phyloP scores from a whole-genome alignment of 2,329 filamentous ascomycete genomes.

The Paecilomyces niveus region DNA sequence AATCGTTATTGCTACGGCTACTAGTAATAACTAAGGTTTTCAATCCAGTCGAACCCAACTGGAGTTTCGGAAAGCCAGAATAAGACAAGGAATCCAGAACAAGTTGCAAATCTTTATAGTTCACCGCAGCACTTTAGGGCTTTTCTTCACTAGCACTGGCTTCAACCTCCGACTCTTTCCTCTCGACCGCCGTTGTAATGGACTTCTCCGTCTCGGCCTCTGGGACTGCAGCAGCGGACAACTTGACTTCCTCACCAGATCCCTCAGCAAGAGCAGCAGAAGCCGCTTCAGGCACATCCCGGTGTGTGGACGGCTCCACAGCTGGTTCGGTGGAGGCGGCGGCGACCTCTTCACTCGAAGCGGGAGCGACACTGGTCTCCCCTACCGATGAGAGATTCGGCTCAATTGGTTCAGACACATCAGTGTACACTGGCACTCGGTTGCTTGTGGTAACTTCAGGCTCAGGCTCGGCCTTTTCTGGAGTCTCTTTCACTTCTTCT shows the following conservation, averaged over 20 bases:
- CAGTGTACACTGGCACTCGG: background rate
- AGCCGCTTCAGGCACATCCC: background rate
- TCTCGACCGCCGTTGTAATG: background rate
- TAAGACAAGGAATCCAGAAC: background rate
- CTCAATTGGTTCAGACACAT: background rate
- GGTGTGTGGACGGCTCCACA: background rate
- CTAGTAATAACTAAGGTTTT: background rate
- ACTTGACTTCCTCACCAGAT: background rate
- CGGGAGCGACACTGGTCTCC: background rate
- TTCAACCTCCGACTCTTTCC: background rate
- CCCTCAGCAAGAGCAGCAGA: background rate
- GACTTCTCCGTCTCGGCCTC: background rate
- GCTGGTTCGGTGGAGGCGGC: background rate
- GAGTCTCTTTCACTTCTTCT: background rate
- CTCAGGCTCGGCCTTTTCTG: background rate
- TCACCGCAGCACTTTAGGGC: background rate
- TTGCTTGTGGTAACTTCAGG: background rate
- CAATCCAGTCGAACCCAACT: background rate
- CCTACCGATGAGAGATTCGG: background rate
- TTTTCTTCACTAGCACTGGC: background rate
- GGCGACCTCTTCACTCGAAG: background rate
- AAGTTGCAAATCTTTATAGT: background rate
- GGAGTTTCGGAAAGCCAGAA: background rate
- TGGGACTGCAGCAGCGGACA: background rate
- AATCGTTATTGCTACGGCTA: background rate